These are phyloP conservation scores for Pichia sp. DNA, from an alignment of 1,139 yeast species.

Conservation along the genomic window DNA sequence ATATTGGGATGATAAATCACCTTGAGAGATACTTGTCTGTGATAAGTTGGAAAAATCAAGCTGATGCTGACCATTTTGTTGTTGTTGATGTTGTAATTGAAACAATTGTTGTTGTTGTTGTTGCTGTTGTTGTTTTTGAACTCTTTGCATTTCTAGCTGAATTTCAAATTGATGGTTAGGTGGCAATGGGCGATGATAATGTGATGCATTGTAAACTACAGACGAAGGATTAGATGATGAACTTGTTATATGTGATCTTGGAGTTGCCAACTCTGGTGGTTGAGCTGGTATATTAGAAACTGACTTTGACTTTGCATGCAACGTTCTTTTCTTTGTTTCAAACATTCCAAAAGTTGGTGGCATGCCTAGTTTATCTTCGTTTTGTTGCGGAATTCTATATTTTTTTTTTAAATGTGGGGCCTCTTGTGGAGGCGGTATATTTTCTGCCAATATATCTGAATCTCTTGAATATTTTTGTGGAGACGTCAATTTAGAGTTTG, in stretches of 20 bases:
- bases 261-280: not conserved
- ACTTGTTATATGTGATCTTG: not conserved
- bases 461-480: conserved; percentile 4
- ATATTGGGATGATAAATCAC: conserved; percentile 1
- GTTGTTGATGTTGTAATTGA: conserved; percentile 11
- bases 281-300: conserved; percentile 1
- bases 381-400: not conserved
- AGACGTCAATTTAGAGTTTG: conserved; percentile 13
- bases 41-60: not conserved
- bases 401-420: not conserved
- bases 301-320: conserved; percentile 6
- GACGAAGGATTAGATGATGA: not conserved
- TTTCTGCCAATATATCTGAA: not conserved
- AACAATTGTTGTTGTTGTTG: conserved; percentile 14
- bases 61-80: conserved; percentile 7
- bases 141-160: conserved; percentile 14
- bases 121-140: conserved; percentile 9
- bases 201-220: not conserved
- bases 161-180: conserved; percentile 5
- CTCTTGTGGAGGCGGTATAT: not conserved
- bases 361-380: not conserved
- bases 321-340: not conserved
- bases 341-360: conserved; percentile 16
- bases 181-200: conserved; percentile 1
- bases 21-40: not conserved